A percentile compares a stretch with the other conserved stretches of the same genome.
These are phyloP conservation scores for Acanthamoeba divionensis DNA, from an alignment of 208 protist genomes.

Conservation along the genomic window DNA sequence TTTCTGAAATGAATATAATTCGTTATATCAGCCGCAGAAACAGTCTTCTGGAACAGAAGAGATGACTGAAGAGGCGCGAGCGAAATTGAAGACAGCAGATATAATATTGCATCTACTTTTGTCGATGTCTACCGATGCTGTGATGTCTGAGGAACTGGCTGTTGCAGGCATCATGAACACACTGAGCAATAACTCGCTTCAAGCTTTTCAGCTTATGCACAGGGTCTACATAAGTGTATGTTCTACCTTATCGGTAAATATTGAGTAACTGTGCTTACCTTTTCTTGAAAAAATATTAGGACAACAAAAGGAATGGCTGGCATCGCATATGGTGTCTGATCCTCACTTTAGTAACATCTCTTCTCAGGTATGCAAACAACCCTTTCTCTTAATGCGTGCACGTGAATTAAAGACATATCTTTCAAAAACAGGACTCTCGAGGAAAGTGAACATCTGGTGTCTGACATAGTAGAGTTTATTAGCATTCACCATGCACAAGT, in stretches of 20 bases:
- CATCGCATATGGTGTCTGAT: conserved; percentile 2
- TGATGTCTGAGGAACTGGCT: conserved; percentile 17
- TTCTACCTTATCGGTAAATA: not conserved
- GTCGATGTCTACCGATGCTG: not conserved
- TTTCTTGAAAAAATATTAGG: not conserved
- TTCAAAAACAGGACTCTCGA: not conserved
- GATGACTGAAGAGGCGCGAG: not conserved
- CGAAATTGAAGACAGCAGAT: not conserved
- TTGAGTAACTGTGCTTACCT: not conserved
- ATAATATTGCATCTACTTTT: not conserved
- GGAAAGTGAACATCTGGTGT: not conserved
- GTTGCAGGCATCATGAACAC: not conserved
- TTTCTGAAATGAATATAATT: too few relatives aligned
- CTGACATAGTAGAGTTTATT: conserved; percentile 4
- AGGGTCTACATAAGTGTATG: not conserved
- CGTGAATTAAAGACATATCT: not conserved
- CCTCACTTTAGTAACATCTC: not conserved
- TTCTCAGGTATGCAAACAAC: not conserved
- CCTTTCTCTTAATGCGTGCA: too few relatives aligned
- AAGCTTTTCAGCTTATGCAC: not conserved
- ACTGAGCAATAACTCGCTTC: not conserved
- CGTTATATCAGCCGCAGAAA: too few relatives aligned
- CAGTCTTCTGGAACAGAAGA: too few relatives aligned
- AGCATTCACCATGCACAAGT: not conserved
- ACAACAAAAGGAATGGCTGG: not conserved